Evolutionary conservation across 768 basidiomycete genomes (phyloP), one percentile per base, ranked within the genome.

Genomic region (Termitomyces sp.): DNA sequence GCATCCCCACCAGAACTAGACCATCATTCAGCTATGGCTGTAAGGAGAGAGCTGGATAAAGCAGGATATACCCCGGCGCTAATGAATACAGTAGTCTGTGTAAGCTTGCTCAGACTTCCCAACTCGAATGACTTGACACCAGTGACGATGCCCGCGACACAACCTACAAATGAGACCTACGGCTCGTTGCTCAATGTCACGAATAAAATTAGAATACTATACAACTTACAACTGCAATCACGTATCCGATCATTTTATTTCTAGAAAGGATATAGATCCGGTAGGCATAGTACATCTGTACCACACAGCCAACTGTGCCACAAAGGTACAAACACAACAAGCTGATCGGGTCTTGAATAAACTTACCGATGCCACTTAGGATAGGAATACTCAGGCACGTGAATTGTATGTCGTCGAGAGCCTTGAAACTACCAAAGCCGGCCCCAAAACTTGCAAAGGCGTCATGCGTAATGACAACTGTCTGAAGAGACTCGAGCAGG

Each of bases 221-320:
- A n/a, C 9, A n/a, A 64, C 62, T 36, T 37, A 66, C 66, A 2
- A 56, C 34, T 16, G 54, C 57, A 29, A 67, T 67, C 10, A 52
- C 20, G 29, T 55, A 62, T 44, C 64, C 64, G 37, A 67, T 41
- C 7, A 36, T 22, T 58, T 58, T 67, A 26, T 58, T 65, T 60
- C 58, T 57, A 1, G 69, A 68, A n/a, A 74, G 59, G 20, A 72
- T 54, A 34, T 60, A 60, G 29, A 74, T 70, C 16, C 72, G 68
- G 52, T 71, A 69, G n/a, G 70, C 71, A 63, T 71, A 74, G 33
- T 69, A 66, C 36, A 64, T 57, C 54, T 72, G 71, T 10, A 72
- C 70, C 13, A 70, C 62, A 46, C 69, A 69, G 5, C 67, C 68
- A 13, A 70, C 73, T 74, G 54, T 18, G 15, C 8, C 26, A 41